These are phyloP conservation scores for Dichotomocladium elegans DNA, from an alignment of 371 early-diverging fungal genomes.

Conservation along the genomic window DNA sequence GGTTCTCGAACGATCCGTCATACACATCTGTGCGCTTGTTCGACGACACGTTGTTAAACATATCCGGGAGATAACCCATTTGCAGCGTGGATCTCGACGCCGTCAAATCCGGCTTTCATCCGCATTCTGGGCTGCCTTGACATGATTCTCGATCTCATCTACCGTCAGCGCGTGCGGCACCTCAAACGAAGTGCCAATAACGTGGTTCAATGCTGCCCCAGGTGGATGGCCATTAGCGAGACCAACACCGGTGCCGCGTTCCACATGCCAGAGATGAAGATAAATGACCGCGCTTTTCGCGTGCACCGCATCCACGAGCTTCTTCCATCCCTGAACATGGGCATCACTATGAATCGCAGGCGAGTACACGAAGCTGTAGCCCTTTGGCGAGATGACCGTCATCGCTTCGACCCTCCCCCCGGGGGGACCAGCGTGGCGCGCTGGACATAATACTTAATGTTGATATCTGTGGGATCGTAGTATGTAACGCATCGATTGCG, in stretches of 20 bases:
- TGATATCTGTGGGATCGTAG: slow-evolving; percentile 38
- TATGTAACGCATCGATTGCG: no score
- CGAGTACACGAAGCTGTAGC: slow-evolving; percentile 27
- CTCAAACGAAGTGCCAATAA: slow-evolving; percentile 32
- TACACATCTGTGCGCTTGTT: slow-evolving; percentile 67
- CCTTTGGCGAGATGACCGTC: slow-evolving; percentile 37
- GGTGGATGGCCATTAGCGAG: slow-evolving; percentile 5
- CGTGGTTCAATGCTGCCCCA: slow-evolving; percentile 3
- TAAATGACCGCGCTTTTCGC: neutral
- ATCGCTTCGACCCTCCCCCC: slow-evolving; percentile 59
- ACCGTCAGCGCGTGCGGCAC: slow-evolving; percentile 16
- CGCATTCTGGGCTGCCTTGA: slow-evolving; percentile 34
- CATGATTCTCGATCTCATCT: slow-evolving; percentile 47
- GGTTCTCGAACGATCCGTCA: slow-evolving; percentile 52
- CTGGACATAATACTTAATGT: slow-evolving; percentile 53
- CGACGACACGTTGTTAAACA: slow-evolving; percentile 23
- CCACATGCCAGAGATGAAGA: neutral
- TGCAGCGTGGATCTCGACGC: slow-evolving; percentile 66
- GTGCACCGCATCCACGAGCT: slow-evolving; percentile 56
- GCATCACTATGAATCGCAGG: slow-evolving; percentile 49
- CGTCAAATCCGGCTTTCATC: slow-evolving; percentile 62
- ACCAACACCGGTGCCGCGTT: slow-evolving; percentile 2
- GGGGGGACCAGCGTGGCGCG: slow-evolving; percentile 48
- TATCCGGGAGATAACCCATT: slow-evolving; percentile 61
- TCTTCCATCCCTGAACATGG: slow-evolving; percentile 57